These are phyloP conservation scores for Ormosia semicastrata DNA, from an alignment of 306 rosid species.

Conservation along the genomic window DNA sequence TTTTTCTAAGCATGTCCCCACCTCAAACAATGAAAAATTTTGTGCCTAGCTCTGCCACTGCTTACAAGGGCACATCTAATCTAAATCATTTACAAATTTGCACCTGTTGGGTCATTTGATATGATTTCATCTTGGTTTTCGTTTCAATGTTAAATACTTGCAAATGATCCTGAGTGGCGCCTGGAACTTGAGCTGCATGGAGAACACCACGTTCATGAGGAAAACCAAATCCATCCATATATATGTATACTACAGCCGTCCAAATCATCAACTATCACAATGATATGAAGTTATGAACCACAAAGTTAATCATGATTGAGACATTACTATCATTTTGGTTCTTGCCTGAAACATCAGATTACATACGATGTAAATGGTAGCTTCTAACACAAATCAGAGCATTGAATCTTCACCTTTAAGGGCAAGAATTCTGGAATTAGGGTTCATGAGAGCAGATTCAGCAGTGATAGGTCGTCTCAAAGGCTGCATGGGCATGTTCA, in stretches of 20 bases:
- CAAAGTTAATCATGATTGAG: not conserved
- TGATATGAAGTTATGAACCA: slow-evolving; percentile 5
- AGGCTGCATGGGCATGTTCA: slow-evolving; percentile 85
- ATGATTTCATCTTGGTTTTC: slow-evolving; percentile 67
- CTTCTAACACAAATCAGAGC: not conserved
- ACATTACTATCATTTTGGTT: not conserved
- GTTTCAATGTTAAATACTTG: slow-evolving; percentile 76
- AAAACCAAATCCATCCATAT: not conserved
- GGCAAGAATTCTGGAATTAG: slow-evolving; percentile 70
- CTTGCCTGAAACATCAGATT: no score
- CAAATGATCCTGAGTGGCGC: slow-evolving; percentile 80
- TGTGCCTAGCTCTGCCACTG: no score
- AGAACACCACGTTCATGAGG: not conserved
- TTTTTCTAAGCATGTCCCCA: no score
- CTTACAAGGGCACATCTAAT: not conserved
- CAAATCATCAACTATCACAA: not conserved
- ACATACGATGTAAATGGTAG: no score
- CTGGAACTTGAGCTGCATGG: slow-evolving; percentile 73
- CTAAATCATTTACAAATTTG: slow-evolving; percentile 5
- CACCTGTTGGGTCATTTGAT: slow-evolving; percentile 89
- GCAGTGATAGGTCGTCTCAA: slow-evolving; percentile 81
- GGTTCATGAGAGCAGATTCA: slow-evolving; percentile 83
- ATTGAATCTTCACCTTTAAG: slow-evolving; percentile 49
- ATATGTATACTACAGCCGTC: not conserved
- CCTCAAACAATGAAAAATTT: no score